Percentiles rank a stretch among this genome's conserved stretches.
These are phyloP conservation scores for Thoreauomyces humboldtii DNA, from an alignment of 192 early-diverging fungal species.

Conservation along the genomic window DNA sequence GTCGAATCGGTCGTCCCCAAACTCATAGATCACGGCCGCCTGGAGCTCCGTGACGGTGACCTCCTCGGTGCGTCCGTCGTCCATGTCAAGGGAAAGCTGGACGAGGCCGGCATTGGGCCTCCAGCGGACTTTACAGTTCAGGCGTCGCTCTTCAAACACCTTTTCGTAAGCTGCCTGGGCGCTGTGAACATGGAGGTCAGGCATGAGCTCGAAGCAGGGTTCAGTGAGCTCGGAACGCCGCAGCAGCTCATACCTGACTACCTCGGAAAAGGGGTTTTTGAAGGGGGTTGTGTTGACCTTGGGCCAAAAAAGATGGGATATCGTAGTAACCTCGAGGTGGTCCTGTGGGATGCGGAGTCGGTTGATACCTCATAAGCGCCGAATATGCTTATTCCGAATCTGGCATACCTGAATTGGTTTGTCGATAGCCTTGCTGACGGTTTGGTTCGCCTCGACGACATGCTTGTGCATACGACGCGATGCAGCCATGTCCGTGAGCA, in stretches of 20 bases:
- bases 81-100: conserved; percentile 3
- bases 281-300: neutral
- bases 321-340: neutral
- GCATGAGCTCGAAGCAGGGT: too few relatives aligned
- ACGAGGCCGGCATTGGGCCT: conserved; percentile 11
- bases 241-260: neutral
- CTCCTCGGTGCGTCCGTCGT: neutral
- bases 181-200: too few relatives aligned
- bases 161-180: conserved; percentile 4
- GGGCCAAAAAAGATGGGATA: conserved; percentile 26
- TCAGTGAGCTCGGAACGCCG: too few relatives aligned
- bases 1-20: too few relatives aligned
- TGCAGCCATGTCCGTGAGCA: conserved; percentile 22
- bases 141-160: conserved; percentile 17
- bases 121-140: conserved; percentile 13
- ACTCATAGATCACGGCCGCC: conserved; percentile 15
- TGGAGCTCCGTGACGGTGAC: conserved; percentile 14
- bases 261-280: neutral
- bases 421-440: neutral
- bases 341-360: too few relatives aligned
- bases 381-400: too few relatives aligned
- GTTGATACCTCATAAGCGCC: too few relatives aligned
- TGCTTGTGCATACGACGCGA: conserved; percentile 18
- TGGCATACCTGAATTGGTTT: too few relatives aligned
- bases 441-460: neutral